Base-by-base conservation (phyloP, 768 basidiomycete species). In the Boletus huronensis region DNA sequence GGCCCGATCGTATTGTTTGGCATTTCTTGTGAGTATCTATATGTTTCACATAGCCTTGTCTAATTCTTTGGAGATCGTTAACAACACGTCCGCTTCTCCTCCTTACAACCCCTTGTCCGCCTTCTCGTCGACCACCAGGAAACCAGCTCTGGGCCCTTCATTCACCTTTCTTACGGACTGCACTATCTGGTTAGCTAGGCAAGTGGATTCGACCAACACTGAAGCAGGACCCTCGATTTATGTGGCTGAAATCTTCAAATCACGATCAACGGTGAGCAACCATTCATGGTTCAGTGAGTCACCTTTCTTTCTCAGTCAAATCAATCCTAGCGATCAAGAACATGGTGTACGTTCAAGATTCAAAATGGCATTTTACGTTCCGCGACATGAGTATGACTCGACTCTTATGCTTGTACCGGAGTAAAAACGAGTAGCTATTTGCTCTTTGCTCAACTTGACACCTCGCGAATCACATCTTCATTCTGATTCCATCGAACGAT, bases 101-200 rank as follows among this genome's bases (percentile, higher is more conserved):
- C 66, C 72, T 58, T 54, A 58, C 52, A 72, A 77, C 51, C 66
- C 72, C 9, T 19, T 58, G 40, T 72, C 75, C 0, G 65, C 58
- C 11, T 76, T 75, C 34, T 52, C 71, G 48, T 69, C 67, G 5
- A 72, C 70, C 1, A 71, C 66, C 8, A 75, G 81, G 53, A 90
- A 87, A 62, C 88, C 88, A 5, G 86, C 87, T 1, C 74, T 92
- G 14, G 90, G 89, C 0, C 83, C 88, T 1, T 85, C 88, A 1
- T 92, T 91, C 56, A 74, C 84, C 7, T 87, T 81, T 67, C 70
- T 89, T 66, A 80, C 83, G 2, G 90, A 91, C 61, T 82, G 80
- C 16, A 87, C 85, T 0, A 59, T 92, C n/a, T 91, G 88, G 88
- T 72, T 90, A 10, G 74, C 79, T 10, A 70, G 60, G 31, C 60